These are phyloP conservation scores for Ilex asprella DNA, from an alignment of 257 asterid species.

Conservation along the genomic window DNA sequence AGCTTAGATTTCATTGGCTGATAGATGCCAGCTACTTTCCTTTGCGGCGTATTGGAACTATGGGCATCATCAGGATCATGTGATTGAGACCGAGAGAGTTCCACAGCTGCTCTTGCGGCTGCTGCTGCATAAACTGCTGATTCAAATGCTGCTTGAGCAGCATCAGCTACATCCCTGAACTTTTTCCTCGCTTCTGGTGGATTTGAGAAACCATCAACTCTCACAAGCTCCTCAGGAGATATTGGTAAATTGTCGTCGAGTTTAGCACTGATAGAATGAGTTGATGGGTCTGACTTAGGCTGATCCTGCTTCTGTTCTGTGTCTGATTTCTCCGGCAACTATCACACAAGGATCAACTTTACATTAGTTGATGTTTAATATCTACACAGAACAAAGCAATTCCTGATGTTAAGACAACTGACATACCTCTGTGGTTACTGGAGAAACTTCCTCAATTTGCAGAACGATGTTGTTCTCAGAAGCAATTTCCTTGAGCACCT, in stretches of 20 bases:
- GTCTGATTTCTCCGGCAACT: constrained; percentile 23
- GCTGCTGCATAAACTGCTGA: constrained; percentile 88
- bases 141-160: constrained; percentile 91
- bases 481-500: constrained; percentile 63
- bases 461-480: constrained; percentile 54
- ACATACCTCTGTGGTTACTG: constrained; percentile 24
- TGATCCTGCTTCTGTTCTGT: constrained; percentile 7
- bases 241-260: constrained; percentile 7
- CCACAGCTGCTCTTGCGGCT: constrained; percentile 88
- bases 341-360: too few species aligned
- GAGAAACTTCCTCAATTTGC: constrained; percentile 27
- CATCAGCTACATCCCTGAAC: constrained; percentile 79
- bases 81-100: constrained; percentile 57
- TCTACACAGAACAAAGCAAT: too few species aligned
- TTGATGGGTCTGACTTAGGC: constrained; percentile 11
- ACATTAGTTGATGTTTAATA: too few species aligned
- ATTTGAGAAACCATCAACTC: too few species aligned
- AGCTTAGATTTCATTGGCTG: not conserved
- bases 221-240: too few species aligned
- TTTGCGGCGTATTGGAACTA: constrained; percentile 25
- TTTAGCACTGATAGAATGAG: constrained; percentile 10
- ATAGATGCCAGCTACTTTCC: constrained; percentile 6
- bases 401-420: too few species aligned
- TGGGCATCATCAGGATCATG: constrained; percentile 32
- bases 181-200: constrained; percentile 16